Evolutionary conservation across 345 rosid genomes (phyloP).

Genomic region (Lagerstroemia speciosa): DNA sequence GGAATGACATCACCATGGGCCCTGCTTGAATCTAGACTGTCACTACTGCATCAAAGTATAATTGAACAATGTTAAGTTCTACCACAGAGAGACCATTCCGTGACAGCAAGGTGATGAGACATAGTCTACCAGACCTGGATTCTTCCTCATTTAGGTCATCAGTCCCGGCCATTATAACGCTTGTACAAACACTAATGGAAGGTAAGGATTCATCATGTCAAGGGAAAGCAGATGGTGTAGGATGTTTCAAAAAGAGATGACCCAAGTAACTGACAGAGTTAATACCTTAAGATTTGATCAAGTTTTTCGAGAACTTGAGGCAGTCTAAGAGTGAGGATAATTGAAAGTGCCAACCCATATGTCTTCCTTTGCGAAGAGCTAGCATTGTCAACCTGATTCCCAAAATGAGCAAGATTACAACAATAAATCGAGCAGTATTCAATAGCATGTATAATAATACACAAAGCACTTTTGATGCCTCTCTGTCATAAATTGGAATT

Average conservation of each 20-base stretch:
- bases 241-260: neutral
- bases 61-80: neutral
- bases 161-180: slow-evolving; percentile 68
- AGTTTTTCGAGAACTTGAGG: slow-evolving; percentile 92
- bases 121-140: slow-evolving; percentile 47
- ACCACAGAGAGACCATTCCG: neutral
- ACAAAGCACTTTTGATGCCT: no score
- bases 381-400: slow-evolving; percentile 65
- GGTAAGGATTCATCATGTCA: neutral
- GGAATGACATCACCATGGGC: slow-evolving; percentile 54
- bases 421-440: neutral
- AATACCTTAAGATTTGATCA: slow-evolving; percentile 82
- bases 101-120: neutral
- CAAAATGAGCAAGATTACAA: slow-evolving; percentile 1
- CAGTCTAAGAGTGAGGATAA: slow-evolving; percentile 75
- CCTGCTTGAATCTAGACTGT: slow-evolving; percentile 52
- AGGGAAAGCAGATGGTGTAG: neutral
- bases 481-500: no score
- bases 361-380: slow-evolving; percentile 63
- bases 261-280: neutral
- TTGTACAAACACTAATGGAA: slow-evolving; percentile 56
- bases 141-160: slow-evolving; percentile 67
- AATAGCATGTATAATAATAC: neutral
- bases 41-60: slow-evolving; percentile 40
- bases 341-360: slow-evolving; percentile 78